These are phyloP conservation scores for Lactuca sativa DNA, from an alignment of 129 eudicot genomes.

Conservation along the genomic window DNA sequence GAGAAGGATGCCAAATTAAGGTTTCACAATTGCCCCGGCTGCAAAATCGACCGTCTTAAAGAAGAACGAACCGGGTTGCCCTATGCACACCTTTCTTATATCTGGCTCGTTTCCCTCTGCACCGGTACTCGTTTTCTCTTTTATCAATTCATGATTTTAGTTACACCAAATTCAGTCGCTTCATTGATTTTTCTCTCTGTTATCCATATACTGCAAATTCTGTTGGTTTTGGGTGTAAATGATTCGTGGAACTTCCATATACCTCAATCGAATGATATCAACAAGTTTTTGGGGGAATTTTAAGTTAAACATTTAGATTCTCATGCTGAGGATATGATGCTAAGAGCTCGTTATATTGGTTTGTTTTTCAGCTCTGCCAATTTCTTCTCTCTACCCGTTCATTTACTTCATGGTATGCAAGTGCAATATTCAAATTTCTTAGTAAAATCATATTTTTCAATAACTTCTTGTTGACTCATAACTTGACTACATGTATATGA, in stretches of 20 bases:
- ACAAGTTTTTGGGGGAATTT: neutral
- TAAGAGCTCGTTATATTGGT: neutral
- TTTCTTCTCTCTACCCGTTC: constrained; percentile 39
- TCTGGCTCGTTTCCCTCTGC: constrained; percentile 40
- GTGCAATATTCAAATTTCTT: neutral
- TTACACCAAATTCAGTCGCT: neutral
- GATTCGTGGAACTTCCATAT: neutral
- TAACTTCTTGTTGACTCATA: neutral
- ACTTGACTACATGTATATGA: neutral
- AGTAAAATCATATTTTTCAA: neutral
- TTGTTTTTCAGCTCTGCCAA: constrained; percentile 41
- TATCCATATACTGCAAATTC: neutral
- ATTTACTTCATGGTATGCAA: constrained; percentile 41
- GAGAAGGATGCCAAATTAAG: neutral
- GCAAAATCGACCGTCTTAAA: constrained; percentile 27
- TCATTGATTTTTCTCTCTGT: neutral
- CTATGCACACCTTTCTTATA: constrained; percentile 23
- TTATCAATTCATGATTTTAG: neutral
- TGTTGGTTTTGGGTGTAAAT: neutral
- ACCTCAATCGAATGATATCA: neutral
- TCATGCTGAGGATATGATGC: neutral
- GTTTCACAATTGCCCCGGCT: constrained; percentile 24
- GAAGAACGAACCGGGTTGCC: constrained; percentile 17
- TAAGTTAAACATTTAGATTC: neutral
- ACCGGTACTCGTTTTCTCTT: constrained; percentile 11